Percentiles rank a stretch among this genome's conserved stretches.
Evolutionary conservation across 1,139 yeast genomes (phyloP).

Genomic region (Magnusiomyces tetraspermus): DNA sequence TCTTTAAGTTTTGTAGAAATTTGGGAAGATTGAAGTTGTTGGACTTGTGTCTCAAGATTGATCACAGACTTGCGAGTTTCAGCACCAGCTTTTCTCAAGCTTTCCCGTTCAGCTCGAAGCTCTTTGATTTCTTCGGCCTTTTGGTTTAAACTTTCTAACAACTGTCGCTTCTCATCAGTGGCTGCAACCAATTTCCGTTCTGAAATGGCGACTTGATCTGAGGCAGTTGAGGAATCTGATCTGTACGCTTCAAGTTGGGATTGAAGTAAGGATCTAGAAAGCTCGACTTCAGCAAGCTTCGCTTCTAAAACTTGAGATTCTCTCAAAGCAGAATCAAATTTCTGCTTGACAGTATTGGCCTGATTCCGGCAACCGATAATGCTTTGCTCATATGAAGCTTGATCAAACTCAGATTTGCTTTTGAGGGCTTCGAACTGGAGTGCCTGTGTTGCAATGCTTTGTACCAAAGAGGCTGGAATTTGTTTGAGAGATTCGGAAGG

Average conservation of each 20-base stretch:
- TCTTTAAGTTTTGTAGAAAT: conserved; percentile 33
- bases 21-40: conserved; percentile 30
- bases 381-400: conserved; percentile 43
- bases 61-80: conserved; percentile 35
- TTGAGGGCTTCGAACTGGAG: conserved; percentile 41
- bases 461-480: conserved; percentile 23
- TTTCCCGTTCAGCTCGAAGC: conserved; percentile 46
- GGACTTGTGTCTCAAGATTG: conserved; percentile 35
- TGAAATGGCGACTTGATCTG: conserved; percentile 18
- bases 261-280: conserved; percentile 26
- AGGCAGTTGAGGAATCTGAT: conserved; percentile 21
- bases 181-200: conserved; percentile 20
- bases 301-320: conserved; percentile 31
- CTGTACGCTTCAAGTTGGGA: conserved; percentile 28
- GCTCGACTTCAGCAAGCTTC: conserved; percentile 28
- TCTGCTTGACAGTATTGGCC: conserved; percentile 30
- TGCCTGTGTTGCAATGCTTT: conserved; percentile 38
- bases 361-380: conserved; percentile 35
- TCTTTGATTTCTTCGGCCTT: conserved; percentile 42
- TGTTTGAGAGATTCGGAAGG: conserved; percentile 19
- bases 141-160: conserved; percentile 37
- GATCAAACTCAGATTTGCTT: conserved; percentile 44
- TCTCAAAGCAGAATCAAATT: conserved; percentile 23
- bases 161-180: conserved; percentile 34
- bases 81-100: conserved; percentile 42